These are phyloP conservation scores for Aegilops speltoides DNA, from an alignment of 176 grass and related monocot genomes.

Conservation along the genomic window DNA sequence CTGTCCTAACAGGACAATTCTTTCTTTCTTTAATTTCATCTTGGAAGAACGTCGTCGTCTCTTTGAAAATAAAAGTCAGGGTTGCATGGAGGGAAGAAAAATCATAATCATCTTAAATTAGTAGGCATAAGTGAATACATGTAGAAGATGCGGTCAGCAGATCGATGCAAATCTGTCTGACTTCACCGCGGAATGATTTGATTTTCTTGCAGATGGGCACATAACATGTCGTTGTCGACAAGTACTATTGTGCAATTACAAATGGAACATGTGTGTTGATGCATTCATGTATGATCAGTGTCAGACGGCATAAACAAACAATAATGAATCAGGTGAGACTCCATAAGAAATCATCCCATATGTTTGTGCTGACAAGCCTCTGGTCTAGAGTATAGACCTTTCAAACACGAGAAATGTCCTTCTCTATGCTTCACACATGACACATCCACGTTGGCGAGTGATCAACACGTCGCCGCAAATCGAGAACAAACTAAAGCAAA, in stretches of 20 bases:
- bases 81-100: too few species aligned
- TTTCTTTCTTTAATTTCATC: too few species aligned
- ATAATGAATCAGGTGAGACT: too few species aligned
- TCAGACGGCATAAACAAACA: not conserved
- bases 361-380: not conserved
- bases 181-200: not conserved
- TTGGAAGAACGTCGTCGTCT: not conserved
- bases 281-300: not conserved
- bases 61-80: not conserved
- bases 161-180: not conserved
- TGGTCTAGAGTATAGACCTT: not conserved
- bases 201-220: too few species aligned
- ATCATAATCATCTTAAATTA: not conserved
- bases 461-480: conserved; percentile 16
- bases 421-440: too few species aligned
- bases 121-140: not conserved
- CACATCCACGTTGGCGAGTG: too few species aligned
- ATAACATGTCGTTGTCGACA: not conserved
- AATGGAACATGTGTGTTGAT: not conserved
- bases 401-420: not conserved
- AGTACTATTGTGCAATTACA: not conserved
- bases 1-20: too few species aligned
- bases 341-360: not conserved
- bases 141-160: not conserved
- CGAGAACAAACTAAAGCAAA: conserved; percentile 10